A percentile compares a stretch with the other conserved stretches of the same genome.
Conservation (phyloP, 495 filamentous ascomycete genomes). For the Penicillium samsonianum region DNA sequence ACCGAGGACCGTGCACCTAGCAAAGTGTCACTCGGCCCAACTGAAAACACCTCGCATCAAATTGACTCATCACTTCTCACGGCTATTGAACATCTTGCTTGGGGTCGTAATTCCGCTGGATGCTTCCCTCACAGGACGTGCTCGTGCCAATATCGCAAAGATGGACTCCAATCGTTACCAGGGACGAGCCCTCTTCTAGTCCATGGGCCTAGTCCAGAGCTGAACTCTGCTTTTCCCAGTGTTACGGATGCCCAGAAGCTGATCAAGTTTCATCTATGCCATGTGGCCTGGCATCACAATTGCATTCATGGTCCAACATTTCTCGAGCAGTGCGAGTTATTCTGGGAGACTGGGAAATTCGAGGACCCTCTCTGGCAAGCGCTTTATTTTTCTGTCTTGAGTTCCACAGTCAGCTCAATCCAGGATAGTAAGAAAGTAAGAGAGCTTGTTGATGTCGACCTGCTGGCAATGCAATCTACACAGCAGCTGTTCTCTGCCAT, state of each 20-base stretch:
- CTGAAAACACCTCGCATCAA: slow-evolving; percentile 18
- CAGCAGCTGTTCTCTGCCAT: slow-evolving; percentile 32
- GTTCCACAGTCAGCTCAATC: slow-evolving; percentile 32
- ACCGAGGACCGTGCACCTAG: slow-evolving; percentile 4
- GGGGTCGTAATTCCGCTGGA: slow-evolving; percentile 35
- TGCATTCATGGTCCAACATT: slow-evolving; percentile 33
- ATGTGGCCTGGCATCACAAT: slow-evolving; percentile 36
- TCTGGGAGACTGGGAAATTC: slow-evolving; percentile 31
- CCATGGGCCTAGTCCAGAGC: slow-evolving; percentile 17
- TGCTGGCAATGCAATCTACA: slow-evolving; percentile 25
- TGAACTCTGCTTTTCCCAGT: slow-evolving; percentile 11
- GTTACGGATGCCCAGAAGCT: slow-evolving; percentile 27
- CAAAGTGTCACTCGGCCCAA: slow-evolving; percentile 5
- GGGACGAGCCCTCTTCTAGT: slow-evolving; percentile 22
- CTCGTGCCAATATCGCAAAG: slow-evolving; percentile 31
- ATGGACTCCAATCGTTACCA: slow-evolving; percentile 19
- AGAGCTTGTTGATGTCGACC: slow-evolving; percentile 24
- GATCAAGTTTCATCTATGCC: slow-evolving; percentile 30
- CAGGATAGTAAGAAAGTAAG: slow-evolving; percentile 29
- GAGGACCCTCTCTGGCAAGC: slow-evolving; percentile 36
- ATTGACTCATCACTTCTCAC: slow-evolving; percentile 31
- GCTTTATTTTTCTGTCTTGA: slow-evolving; percentile 33
- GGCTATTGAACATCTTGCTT: slow-evolving; percentile 38
- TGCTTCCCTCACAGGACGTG: slow-evolving; percentile 36
- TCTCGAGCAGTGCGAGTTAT: slow-evolving; percentile 32